These are phyloP conservation scores for Prototheca wickerhamii DNA, from an alignment of 163 green algal genomes.

Conservation along the genomic window DNA sequence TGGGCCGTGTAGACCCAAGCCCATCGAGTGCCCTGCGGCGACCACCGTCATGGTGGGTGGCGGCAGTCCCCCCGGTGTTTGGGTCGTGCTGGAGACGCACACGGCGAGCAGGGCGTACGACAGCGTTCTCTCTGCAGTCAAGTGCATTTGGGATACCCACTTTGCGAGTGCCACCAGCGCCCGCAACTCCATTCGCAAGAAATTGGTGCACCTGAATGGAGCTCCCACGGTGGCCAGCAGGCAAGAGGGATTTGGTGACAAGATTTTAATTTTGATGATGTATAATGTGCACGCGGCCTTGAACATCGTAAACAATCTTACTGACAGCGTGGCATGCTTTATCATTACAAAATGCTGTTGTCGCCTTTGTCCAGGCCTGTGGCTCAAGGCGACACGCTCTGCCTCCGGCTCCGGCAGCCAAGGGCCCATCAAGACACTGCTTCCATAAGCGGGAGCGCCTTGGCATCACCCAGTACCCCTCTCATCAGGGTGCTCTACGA, in stretches of 20 bases:
- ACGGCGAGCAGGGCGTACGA: background rate
- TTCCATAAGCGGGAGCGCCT: background rate
- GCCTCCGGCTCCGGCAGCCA: background rate
- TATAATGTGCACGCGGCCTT: background rate
- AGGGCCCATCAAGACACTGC: too few relatives aligned
- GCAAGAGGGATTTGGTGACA: background rate
- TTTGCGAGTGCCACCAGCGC: background rate
- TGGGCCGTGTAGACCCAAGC: too few relatives aligned
- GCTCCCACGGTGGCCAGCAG: background rate
- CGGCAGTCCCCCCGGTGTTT: too few relatives aligned
- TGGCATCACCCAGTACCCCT: background rate
- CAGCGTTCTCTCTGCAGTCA: background rate
- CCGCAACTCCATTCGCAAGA: background rate
- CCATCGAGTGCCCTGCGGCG: too few relatives aligned
- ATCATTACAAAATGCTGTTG: too few relatives aligned
- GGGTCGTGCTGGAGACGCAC: background rate
- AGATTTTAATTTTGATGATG: background rate
- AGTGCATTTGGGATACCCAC: background rate
- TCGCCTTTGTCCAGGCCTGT: background rate
- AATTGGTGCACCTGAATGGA: background rate
- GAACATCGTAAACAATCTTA: background rate
- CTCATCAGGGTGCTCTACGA: conserved; percentile 34
- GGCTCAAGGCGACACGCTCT: background rate
- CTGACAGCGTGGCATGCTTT: too few relatives aligned
- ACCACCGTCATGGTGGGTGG: too few relatives aligned